phyloP scores from a whole-genome alignment of 495 filamentous ascomycete genomes.

The Xylaria acuta region DNA sequence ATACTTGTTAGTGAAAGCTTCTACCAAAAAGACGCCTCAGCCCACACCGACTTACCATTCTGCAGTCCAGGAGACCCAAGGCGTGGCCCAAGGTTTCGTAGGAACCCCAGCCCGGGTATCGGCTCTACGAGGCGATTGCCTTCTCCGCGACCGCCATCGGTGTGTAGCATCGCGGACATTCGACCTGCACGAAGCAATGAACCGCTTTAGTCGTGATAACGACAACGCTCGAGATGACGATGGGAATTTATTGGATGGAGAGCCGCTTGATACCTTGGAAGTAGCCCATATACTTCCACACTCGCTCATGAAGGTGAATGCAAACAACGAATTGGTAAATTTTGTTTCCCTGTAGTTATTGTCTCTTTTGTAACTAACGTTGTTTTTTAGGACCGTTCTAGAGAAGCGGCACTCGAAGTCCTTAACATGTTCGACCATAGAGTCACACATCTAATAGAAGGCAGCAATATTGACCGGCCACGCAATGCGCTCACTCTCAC shows the following conservation, averaged over 20 bases:
- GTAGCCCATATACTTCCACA: conserved; percentile 40
- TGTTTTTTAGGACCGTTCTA: background rate
- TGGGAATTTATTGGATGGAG: conserved; percentile 25
- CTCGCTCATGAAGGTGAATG: conserved; percentile 32
- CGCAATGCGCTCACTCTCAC: background rate
- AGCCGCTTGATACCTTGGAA: conserved; percentile 30
- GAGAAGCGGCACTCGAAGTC: conserved; percentile 20
- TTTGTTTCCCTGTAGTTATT: no score
- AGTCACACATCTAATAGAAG: background rate
- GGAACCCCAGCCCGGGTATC: conserved; percentile 34
- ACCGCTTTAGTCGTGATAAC: conserved; percentile 14
- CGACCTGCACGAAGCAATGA: conserved; percentile 33
- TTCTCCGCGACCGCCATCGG: conserved; percentile 39
- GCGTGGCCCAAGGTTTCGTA: conserved; percentile 27
- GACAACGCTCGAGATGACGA: conserved; percentile 35
- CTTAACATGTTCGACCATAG: background rate
- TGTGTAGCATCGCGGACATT: conserved; percentile 39
- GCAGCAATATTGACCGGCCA: background rate
- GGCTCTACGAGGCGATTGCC: conserved; percentile 34
- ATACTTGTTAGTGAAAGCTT: conserved; percentile 36
- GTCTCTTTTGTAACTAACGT: no score
- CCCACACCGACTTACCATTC: conserved; percentile 33
- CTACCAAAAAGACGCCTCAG: conserved; percentile 21
- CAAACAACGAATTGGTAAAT: conserved; percentile 24
- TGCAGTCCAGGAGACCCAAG: conserved; percentile 31